Percentiles rank a stretch among this genome's conserved stretches.
Conservation (phyloP, 805 yeast species). For the Kodamaea hsintzibuensis region DNA sequence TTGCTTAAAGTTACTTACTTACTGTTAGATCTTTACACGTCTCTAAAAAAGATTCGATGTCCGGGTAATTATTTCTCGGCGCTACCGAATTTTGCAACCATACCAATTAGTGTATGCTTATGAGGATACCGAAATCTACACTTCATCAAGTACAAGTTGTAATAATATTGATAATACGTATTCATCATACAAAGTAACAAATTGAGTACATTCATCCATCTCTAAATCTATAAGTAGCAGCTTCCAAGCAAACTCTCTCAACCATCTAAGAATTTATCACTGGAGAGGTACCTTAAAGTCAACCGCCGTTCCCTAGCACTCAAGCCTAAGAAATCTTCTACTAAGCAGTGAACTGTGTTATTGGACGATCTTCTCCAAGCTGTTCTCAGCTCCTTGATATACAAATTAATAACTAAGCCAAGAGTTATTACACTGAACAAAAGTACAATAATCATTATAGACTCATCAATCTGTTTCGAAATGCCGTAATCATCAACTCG, state of each 20-base stretch:
- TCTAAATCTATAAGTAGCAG: not conserved
- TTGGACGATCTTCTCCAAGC: not conserved
- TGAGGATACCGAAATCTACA: too few species aligned
- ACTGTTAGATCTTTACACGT: slow-evolving; percentile 1
- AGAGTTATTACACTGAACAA: not conserved
- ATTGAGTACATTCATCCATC: too few species aligned
- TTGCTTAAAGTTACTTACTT: not conserved
- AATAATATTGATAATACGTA: too few species aligned
- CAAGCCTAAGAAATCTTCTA: slow-evolving; percentile 8
- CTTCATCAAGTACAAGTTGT: too few species aligned
- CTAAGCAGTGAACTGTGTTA: slow-evolving; percentile 5
- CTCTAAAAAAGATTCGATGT: not conserved
- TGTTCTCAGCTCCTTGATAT: not conserved
- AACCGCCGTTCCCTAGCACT: not conserved
- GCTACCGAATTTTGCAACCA: slow-evolving; percentile 1
- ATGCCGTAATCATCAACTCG: not conserved
- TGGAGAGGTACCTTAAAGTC: slow-evolving; percentile 6
- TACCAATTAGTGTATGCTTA: too few species aligned
- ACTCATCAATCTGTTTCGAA: not conserved
- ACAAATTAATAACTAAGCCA: not conserved
- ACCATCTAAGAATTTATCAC: not conserved
- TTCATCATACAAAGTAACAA: too few species aligned
- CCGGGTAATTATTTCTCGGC: slow-evolving; percentile 1
- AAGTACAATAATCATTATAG: not conserved
- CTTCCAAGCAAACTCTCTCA: too few species aligned